Evolutionary conservation across 2,329 filamentous ascomycete species (phyloP).

Genomic region (Phialemonium atrogriseum): DNA sequence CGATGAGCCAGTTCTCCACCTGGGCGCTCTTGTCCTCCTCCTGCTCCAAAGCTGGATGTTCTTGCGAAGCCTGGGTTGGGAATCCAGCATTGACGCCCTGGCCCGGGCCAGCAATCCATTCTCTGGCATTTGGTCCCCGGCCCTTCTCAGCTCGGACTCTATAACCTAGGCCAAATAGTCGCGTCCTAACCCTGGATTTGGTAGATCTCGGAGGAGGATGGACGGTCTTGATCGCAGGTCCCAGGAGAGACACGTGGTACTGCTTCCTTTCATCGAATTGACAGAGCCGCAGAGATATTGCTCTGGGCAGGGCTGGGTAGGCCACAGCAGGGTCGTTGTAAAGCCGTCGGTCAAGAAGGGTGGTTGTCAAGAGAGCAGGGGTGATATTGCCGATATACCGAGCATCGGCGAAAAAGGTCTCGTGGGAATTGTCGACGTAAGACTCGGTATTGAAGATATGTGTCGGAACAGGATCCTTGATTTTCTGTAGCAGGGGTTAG

Average conservation of each 20-base stretch:
- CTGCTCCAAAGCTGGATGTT: too few species aligned
- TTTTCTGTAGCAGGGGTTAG: neutral
- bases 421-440: neutral
- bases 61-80: too few species aligned
- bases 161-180: neutral
- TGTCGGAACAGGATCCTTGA: neutral
- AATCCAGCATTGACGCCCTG: too few species aligned
- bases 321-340: neutral
- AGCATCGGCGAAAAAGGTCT: conserved; percentile 1
- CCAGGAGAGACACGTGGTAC: neutral
- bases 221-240: neutral
- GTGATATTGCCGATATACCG: conserved; percentile 1
- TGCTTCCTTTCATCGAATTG: neutral
- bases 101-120: too few species aligned
- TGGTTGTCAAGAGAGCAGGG: neutral
- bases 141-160: neutral
- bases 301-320: neutral
- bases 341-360: neutral
- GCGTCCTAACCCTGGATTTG: neutral
- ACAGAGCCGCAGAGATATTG: neutral
- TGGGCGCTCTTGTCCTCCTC: too few species aligned
- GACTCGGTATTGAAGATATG: conserved; percentile 1
- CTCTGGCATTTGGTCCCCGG: neutral
- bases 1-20: too few species aligned
- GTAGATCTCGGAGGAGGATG: neutral